These are phyloP conservation scores for Trypanosomatidae sp. DNA, from an alignment of 208 protist species.

Conservation along the genomic window DNA sequence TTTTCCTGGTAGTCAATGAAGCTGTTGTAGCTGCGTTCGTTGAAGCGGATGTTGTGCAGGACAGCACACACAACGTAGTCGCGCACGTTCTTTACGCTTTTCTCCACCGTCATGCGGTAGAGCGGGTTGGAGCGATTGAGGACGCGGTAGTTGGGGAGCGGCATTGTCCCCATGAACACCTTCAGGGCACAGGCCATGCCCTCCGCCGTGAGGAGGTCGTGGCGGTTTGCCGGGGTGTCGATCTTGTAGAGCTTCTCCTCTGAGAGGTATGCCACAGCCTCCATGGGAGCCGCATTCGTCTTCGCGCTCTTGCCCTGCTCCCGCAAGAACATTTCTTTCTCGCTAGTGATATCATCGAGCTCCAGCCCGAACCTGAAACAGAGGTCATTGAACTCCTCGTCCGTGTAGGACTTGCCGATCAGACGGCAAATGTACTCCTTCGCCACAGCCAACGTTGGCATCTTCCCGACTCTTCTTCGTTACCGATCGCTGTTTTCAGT, in stretches of 20 bases:
- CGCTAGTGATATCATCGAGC: conserved; percentile 98
- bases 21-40: conserved; percentile 92
- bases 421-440: conserved; percentile 76
- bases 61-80: conserved; percentile 98
- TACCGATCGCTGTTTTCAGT: conserved; percentile 12
- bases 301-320: conserved; percentile 71
- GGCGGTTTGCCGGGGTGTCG: conserved; percentile 98
- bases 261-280: conserved; percentile 70
- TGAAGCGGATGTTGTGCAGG: conserved; percentile 96
- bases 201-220: conserved; percentile 98
- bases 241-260: conserved; percentile 97
- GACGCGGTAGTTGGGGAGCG: conserved; percentile 70
- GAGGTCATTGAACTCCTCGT: conserved; percentile 95
- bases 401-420: conserved; percentile 84
- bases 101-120: conserved; percentile 85
- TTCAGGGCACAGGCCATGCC: conserved; percentile 84
- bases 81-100: conserved; percentile 85
- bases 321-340: conserved; percentile 92
- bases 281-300: conserved; percentile 8
- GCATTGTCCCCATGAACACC: conserved; percentile 85
- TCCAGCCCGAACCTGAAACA: conserved; percentile 99
- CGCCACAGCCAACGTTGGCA: conserved; percentile 88
- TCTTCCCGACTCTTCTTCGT: conserved; percentile 26
- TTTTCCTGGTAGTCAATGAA: conserved; percentile 99
- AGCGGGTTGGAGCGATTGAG: conserved; percentile 60